These are phyloP conservation scores for Alternaria gansuensis DNA, from an alignment of 2,329 filamentous ascomycete species.

Conservation along the genomic window DNA sequence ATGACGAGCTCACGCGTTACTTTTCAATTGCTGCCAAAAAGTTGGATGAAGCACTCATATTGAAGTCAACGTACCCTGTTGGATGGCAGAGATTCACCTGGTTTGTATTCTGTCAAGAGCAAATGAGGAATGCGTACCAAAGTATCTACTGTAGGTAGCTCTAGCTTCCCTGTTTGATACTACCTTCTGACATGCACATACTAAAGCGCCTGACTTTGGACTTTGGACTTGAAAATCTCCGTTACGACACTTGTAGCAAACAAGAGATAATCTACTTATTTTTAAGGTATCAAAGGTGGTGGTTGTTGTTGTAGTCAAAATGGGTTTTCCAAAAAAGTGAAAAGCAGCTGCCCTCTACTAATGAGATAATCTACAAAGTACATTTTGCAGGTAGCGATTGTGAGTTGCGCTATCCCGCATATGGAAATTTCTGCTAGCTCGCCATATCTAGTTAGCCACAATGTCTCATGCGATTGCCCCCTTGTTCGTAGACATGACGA, in stretches of 20 bases:
- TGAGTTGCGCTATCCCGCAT: background rate
- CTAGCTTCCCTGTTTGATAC: background rate
- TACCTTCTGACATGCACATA: background rate
- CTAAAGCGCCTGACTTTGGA: background rate
- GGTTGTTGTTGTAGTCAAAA: too few species aligned
- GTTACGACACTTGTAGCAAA: too few species aligned
- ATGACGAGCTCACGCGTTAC: background rate
- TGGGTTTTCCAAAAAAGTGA: too few species aligned
- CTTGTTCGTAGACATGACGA: conserved; percentile 46
- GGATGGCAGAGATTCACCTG: background rate
- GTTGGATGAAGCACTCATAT: background rate
- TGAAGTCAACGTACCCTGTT: background rate
- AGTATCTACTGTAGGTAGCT: too few species aligned
- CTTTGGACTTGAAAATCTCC: background rate
- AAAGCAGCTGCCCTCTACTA: too few species aligned
- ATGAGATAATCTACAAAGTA: too few species aligned
- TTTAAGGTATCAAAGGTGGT: too few species aligned
- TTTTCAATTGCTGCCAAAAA: background rate
- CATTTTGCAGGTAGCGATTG: background rate
- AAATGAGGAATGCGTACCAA: background rate
- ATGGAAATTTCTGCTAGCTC: conserved; percentile 8
- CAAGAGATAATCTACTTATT: too few species aligned
- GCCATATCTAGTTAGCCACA: conserved; percentile 19
- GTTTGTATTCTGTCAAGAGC: background rate
- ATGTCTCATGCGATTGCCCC: conserved; percentile 44